Evolutionary conservation across 2,329 filamentous ascomycete genomes (phyloP).

Genomic region (Neocatenulostroma microsporum): DNA sequence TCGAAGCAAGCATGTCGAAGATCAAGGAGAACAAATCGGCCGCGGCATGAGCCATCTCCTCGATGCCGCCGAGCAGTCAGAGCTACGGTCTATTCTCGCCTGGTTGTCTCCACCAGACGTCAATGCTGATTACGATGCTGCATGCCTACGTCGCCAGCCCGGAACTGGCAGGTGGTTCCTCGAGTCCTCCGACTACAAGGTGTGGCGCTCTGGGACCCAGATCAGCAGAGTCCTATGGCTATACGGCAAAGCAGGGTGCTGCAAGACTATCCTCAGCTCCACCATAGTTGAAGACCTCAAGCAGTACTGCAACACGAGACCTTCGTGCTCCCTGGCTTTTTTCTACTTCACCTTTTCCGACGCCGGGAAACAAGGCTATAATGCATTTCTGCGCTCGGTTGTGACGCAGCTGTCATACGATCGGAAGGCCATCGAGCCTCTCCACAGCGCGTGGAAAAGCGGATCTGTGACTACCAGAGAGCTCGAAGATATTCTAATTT

Average conservation of each 20-base stretch:
- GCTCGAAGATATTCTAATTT: too few species aligned
- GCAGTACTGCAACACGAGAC: background rate
- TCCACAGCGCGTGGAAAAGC: conserved; percentile 3
- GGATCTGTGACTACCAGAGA: too few species aligned
- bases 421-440: conserved; percentile 1
- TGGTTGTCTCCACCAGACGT: conserved; percentile 2
- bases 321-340: background rate
- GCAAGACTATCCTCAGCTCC: conserved; percentile 10
- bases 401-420: background rate
- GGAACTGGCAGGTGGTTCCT: conserved; percentile 10
- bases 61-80: conserved; percentile 1
- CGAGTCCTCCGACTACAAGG: conserved; percentile 1
- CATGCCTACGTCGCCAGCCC: background rate
- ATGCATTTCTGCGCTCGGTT: conserved; percentile 1
- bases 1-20: too few species aligned
- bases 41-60: background rate
- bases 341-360: conserved; percentile 12
- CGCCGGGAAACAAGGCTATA: conserved; percentile 4
- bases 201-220: conserved; percentile 1
- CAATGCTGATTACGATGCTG: conserved; percentile 4
- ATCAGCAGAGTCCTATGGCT: conserved; percentile 7
- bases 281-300: conserved; percentile 5
- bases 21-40: background rate
- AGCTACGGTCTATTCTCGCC: conserved; percentile 1
- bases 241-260: conserved; percentile 6